Evolutionary conservation across 495 filamentous ascomycete species (phyloP).

Genomic region (Tuber magnatum): DNA sequence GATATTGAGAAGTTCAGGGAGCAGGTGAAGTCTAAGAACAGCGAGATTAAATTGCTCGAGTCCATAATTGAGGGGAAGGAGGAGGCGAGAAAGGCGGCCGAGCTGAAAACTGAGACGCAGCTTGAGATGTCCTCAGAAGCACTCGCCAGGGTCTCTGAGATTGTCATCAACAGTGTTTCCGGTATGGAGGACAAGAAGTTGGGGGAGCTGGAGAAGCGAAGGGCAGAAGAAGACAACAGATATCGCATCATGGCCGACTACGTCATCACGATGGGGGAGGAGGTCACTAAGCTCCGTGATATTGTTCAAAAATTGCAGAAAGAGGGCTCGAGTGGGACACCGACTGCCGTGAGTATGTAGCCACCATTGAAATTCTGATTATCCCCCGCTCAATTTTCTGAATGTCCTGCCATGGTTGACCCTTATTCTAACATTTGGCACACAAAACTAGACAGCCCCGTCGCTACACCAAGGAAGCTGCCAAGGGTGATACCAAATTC

Average conservation of each 20-base stretch:
- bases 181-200: slow-evolving; percentile 16
- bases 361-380: not conserved
- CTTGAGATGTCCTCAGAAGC: not conserved
- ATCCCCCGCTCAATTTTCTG: not conserved
- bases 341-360: not conserved
- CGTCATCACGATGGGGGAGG: not conserved
- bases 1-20: slow-evolving; percentile 25
- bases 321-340: not conserved
- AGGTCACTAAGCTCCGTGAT: not conserved
- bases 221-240: not conserved
- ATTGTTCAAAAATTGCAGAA: not conserved
- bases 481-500: not conserved
- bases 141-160: slow-evolving; percentile 7
- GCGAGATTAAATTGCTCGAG: not conserved
- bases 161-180: slow-evolving; percentile 4
- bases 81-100: slow-evolving; percentile 9
- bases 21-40: slow-evolving; percentile 25
- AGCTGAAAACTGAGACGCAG: not conserved
- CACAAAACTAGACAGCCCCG: not conserved
- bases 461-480: not conserved
- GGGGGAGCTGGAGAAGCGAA: slow-evolving; percentile 8
- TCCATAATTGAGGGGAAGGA: not conserved
- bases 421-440: not conserved
- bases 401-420: not conserved
- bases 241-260: not conserved